Percentiles rank a stretch among this genome's conserved stretches.
phyloP scores from a whole-genome alignment of 139 green algal genomes.

The Edaphochlamys debaryana region DNA sequence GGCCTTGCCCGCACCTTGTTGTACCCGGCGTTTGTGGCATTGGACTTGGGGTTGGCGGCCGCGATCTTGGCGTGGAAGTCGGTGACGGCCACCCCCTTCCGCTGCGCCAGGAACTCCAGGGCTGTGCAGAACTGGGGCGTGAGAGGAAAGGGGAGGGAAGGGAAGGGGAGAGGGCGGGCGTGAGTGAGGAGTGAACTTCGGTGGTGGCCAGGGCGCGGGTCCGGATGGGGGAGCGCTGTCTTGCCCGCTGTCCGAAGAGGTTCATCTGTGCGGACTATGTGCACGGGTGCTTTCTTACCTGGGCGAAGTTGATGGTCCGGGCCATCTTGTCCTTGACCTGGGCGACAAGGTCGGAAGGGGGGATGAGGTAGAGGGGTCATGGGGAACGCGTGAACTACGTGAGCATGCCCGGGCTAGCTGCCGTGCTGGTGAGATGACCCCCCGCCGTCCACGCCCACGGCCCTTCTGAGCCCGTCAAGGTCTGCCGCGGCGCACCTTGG shows the following conservation, averaged over 20 bases:
- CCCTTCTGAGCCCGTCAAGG: not conserved
- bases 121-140: not conserved
- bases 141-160: not conserved
- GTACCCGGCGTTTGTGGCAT: constrained; percentile 53
- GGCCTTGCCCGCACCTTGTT: constrained; percentile 69
- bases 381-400: too few species aligned
- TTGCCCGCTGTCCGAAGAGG: too few species aligned
- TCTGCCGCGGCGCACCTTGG: constrained; percentile 61
- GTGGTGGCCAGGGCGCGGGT: too few species aligned
- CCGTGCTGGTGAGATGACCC: constrained; percentile 43
- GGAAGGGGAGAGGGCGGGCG: constrained; percentile 19
- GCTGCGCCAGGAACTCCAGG: not conserved
- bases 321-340: constrained; percentile 74
- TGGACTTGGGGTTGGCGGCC: constrained; percentile 21
- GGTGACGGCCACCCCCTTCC: not conserved
- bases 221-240: too few species aligned
- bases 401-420: too few species aligned
- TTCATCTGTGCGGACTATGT: too few species aligned
- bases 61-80: constrained; percentile 52
- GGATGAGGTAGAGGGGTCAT: too few species aligned
- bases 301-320: constrained; percentile 67
- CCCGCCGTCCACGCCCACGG: not conserved
- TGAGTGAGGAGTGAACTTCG: too few species aligned
- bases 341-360: too few species aligned
- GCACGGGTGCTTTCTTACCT: too few species aligned